These are phyloP conservation scores for Bruguiera sexangula DNA, from an alignment of 345 rosid genomes.

Conservation along the genomic window DNA sequence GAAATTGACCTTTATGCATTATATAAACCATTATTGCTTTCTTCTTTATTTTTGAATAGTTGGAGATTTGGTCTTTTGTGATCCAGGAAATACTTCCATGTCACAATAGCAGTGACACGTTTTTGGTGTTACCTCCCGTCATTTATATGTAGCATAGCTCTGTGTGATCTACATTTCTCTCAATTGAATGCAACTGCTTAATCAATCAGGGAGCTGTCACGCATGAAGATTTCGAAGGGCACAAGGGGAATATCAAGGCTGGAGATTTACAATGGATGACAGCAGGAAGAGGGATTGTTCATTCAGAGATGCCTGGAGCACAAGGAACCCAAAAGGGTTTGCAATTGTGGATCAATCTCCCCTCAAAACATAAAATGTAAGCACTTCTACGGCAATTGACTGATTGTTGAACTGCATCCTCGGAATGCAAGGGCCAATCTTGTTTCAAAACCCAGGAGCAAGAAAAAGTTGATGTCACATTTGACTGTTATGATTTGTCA, in stretches of 20 bases:
- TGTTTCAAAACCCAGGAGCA: neutral
- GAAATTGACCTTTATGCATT: neutral
- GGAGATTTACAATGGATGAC: conserved; percentile 99
- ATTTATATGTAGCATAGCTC: too few relatives aligned
- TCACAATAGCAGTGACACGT: too few relatives aligned
- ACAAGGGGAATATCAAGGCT: conserved; percentile 65
- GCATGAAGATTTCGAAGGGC: conserved; percentile 92
- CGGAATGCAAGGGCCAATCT: neutral
- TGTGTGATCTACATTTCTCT: neutral
- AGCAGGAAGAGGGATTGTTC: conserved; percentile 92
- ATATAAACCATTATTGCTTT: too few relatives aligned
- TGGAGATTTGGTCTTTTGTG: too few relatives aligned
- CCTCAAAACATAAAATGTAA: conserved; percentile 76
- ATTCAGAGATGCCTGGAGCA: conserved; percentile 88
- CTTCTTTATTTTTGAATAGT: too few relatives aligned
- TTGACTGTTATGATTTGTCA: conserved; percentile 16
- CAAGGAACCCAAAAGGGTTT: conserved; percentile 77
- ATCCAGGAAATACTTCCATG: too few relatives aligned
- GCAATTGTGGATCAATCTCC: conserved; percentile 88
- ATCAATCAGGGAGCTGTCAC: conserved; percentile 52
- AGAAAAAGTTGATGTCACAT: neutral
- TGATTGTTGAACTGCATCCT: neutral
- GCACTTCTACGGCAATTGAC: neutral
- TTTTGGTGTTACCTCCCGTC: too few relatives aligned
- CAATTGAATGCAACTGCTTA: neutral